Evolutionary conservation across 306 rosid genomes (phyloP).

Genomic region (Coriaria nepalensis): DNA sequence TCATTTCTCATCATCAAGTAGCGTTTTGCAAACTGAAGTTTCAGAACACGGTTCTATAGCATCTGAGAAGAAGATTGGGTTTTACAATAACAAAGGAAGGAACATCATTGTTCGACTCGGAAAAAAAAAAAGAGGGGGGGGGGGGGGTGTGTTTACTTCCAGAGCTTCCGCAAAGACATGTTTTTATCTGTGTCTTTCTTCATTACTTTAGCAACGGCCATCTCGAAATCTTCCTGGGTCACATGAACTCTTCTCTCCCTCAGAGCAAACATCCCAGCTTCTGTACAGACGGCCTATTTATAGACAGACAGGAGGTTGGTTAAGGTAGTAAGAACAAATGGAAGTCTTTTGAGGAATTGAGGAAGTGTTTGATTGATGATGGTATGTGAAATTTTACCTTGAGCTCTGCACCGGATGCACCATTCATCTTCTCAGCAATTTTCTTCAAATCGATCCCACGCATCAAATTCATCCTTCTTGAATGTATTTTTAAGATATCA

Average conservation of each 20-base stretch:
- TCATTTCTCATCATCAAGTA: no score
- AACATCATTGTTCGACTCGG: background rate
- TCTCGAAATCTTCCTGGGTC: conserved; percentile 84
- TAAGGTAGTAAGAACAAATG: no score
- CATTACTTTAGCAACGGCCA: conserved; percentile 97
- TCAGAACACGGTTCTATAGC: no score
- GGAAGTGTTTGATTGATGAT: no score
- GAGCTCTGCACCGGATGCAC: conserved; percentile 94
- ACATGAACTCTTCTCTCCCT: conserved; percentile 87
- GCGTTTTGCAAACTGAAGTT: no score
- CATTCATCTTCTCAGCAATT: conserved; percentile 91
- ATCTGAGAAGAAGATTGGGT: background rate
- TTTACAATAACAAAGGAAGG: background rate
- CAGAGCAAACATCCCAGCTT: conserved; percentile 90
- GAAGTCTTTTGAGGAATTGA: no score
- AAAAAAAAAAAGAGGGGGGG: background rate
- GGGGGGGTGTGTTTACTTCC: conserved; percentile 34
- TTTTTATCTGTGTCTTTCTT: conserved; percentile 78
- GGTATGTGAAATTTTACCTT: conserved; percentile 33
- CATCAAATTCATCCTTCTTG: conserved; percentile 94
- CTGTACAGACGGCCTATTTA: conserved; percentile 76
- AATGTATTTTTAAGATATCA: conserved; percentile 83
- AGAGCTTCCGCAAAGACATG: conserved; percentile 80
- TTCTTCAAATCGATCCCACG: conserved; percentile 92
- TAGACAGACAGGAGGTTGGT: no score